These are phyloP conservation scores for Aspergillus baeticus DNA, from an alignment of 495 filamentous ascomycete species.

Conservation along the genomic window DNA sequence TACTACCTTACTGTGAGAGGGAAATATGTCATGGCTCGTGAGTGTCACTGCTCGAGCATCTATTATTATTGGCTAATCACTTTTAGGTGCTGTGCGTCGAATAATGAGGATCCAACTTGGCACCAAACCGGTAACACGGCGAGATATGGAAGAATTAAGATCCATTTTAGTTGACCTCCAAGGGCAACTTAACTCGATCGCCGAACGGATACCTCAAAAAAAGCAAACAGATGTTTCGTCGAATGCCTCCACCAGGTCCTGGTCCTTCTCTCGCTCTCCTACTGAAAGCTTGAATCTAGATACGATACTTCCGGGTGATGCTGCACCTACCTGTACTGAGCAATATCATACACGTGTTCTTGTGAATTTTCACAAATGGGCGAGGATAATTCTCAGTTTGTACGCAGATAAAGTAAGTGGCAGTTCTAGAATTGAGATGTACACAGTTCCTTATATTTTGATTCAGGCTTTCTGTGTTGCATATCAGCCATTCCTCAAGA, in stretches of 20 bases:
- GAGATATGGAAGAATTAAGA: constrained; percentile 46
- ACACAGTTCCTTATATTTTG: not conserved
- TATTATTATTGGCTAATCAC: constrained; percentile 12
- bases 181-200: constrained; percentile 42
- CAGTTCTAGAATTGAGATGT: not conserved
- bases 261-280: constrained; percentile 34
- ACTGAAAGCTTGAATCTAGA: constrained; percentile 26
- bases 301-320: constrained; percentile 37
- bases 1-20: constrained; percentile 46
- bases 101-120: constrained; percentile 48
- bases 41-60: constrained; percentile 12
- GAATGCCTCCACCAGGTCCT: constrained; percentile 18
- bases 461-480: constrained; percentile 50
- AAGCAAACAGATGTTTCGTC: constrained; percentile 12
- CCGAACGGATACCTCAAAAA: constrained; percentile 39
- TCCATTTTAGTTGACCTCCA: constrained; percentile 47
- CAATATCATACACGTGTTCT: constrained; percentile 47
- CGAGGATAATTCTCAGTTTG: constrained; percentile 41
- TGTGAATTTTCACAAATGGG: constrained; percentile 48
- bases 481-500: constrained; percentile 57
- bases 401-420: constrained; percentile 44
- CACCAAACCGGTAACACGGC: constrained; percentile 41
- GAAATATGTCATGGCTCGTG: constrained; percentile 49
- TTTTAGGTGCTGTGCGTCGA: constrained; percentile 40
- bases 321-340: constrained; percentile 36